phyloP scores from a whole-genome alignment of 2,329 filamentous ascomycete genomes.

The Trichoderma endophyticum region DNA sequence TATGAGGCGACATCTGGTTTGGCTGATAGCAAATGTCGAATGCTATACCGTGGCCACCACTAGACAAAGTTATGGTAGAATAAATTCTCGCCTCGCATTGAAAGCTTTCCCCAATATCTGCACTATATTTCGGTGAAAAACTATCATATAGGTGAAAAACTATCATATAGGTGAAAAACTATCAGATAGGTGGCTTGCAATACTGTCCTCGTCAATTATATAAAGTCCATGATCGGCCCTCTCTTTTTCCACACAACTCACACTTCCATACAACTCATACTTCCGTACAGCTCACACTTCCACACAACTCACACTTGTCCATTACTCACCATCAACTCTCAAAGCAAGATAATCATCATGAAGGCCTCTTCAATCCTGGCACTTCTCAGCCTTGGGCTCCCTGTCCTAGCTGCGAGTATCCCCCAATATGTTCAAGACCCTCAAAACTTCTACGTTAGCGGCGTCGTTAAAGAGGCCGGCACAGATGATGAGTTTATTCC shows the following conservation, averaged over 20 bases:
- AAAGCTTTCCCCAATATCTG: background rate
- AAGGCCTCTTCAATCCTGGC: background rate
- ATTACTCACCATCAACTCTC: background rate
- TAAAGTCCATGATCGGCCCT: background rate
- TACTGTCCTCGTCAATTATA: background rate
- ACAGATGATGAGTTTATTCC: background rate
- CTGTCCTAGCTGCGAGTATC: background rate
- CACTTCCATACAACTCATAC: background rate
- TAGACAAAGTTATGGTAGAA: background rate
- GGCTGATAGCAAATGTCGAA: background rate
- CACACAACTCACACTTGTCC: background rate
- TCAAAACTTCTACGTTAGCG: background rate
- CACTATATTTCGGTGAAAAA: background rate
- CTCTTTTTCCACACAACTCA: background rate
- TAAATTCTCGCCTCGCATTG: background rate
- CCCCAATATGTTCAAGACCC: rapidly evolving
- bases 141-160: background rate
- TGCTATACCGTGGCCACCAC: background rate
- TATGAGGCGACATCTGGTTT: background rate
- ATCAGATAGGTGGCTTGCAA: background rate
- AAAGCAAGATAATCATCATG: background rate
- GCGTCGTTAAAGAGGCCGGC: background rate
- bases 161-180: background rate
- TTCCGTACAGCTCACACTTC: background rate
- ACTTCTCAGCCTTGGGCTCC: background rate